A percentile compares a stretch with the other conserved stretches of the same genome.
Conservation (phyloP, 176 grass and related monocot genomes). For the Musa beccarii region DNA sequence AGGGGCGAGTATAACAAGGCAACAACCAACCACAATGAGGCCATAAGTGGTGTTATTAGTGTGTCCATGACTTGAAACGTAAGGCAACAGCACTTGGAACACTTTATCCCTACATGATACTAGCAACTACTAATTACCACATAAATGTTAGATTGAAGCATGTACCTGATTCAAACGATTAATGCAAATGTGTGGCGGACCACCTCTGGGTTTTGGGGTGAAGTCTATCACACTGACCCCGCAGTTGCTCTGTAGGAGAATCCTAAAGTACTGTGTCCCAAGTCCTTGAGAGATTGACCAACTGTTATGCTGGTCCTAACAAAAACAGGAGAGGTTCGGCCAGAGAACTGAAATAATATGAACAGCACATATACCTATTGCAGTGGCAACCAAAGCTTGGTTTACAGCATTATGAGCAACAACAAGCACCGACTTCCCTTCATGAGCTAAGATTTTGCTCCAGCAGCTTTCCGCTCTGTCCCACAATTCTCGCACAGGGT, state of each 20-base stretch:
- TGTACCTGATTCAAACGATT: constrained; percentile 83
- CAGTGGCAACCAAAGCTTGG: constrained; percentile 71
- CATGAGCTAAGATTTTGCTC: constrained; percentile 65
- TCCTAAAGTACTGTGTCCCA: constrained; percentile 57
- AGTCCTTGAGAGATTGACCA: constrained; percentile 43
- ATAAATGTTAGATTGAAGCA: not conserved
- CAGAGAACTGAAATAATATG: not conserved
- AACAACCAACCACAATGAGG: not conserved
- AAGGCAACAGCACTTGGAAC: not conserved
- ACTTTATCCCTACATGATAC: not conserved
- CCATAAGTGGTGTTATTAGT: not conserved
- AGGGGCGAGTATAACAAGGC: not conserved
- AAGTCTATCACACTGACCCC: constrained; percentile 82
- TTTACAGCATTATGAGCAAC: constrained; percentile 95
- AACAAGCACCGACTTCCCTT: constrained; percentile 77
- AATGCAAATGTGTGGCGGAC: constrained; percentile 60
- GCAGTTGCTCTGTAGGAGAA: constrained; percentile 91
- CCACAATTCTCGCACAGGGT: constrained; percentile 71
- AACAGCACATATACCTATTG: constrained; percentile 39
- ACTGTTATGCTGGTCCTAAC: not conserved
- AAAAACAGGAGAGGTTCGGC: not conserved
- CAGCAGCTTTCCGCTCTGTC: constrained; percentile 59
- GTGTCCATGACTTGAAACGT: not conserved
- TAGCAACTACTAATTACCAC: not conserved
- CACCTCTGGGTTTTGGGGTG: constrained; percentile 36